Conservation (phyloP, 768 basidiomycete species). For the Tulasnella sp. region DNA sequence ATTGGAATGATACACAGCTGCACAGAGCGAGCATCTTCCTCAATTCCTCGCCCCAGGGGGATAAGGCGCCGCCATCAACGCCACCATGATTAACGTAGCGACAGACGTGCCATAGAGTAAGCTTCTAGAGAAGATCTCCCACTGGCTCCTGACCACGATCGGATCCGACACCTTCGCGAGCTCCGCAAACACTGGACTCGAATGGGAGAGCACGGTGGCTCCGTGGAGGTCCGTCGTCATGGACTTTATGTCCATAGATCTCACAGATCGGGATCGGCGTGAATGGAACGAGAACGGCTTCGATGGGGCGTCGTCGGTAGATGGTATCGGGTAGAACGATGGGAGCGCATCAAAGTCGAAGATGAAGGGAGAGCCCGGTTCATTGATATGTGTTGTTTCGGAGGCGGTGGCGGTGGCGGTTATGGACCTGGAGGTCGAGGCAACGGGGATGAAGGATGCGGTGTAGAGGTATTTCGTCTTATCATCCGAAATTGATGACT, state of each 20-base stretch:
- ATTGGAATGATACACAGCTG: too few species aligned
- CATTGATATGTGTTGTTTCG: not conserved
- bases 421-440: too few species aligned
- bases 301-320: too few species aligned
- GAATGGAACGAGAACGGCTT: too few species aligned
- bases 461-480: not conserved
- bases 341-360: slow-evolving; percentile 12
- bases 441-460: not conserved
- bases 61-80: too few species aligned
- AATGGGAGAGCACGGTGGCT: not conserved
- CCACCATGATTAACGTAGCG: too few species aligned
- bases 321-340: not conserved
- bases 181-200: slow-evolving; percentile 40
- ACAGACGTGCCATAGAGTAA: too few species aligned
- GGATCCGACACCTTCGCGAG: slow-evolving; percentile 61
- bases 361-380: not conserved
- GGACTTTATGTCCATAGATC: not conserved
- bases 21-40: too few species aligned
- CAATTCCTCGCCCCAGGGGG: too few species aligned
- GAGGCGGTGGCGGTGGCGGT: not conserved
- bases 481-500: too few species aligned
- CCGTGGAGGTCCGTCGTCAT: too few species aligned
- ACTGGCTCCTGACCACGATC: slow-evolving; percentile 63
- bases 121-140: slow-evolving; percentile 69
- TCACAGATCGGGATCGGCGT: not conserved